These are phyloP conservation scores for Ogataea paraovalis DNA, from an alignment of 805 yeast genomes.

Conservation along the genomic window DNA sequence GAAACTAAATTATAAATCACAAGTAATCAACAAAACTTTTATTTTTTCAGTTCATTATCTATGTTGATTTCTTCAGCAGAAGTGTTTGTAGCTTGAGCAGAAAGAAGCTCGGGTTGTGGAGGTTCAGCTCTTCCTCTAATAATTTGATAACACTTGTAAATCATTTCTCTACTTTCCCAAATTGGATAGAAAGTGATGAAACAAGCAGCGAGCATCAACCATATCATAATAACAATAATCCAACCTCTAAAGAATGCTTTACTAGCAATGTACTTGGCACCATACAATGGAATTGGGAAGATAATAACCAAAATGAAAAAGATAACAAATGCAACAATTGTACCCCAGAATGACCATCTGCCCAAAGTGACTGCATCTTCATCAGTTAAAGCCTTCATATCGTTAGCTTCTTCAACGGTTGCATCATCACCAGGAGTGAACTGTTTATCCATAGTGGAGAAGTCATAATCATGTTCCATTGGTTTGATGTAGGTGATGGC, in stretches of 20 bases:
- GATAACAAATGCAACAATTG: constrained; percentile 21
- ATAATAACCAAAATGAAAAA: constrained; percentile 26
- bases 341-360: constrained; percentile 24
- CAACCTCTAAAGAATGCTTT: constrained; percentile 32
- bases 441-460: constrained; percentile 22
- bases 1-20: neutral
- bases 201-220: constrained; percentile 30
- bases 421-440: constrained; percentile 34
- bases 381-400: constrained; percentile 20
- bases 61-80: constrained; percentile 8
- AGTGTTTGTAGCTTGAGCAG: constrained; percentile 14
- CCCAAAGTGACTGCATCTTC: constrained; percentile 17
- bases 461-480: constrained; percentile 26
- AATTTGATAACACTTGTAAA: constrained; percentile 12
- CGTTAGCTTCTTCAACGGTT: constrained; percentile 28
- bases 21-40: neutral
- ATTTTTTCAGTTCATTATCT: constrained; percentile 3
- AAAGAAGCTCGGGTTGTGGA: constrained; percentile 11
- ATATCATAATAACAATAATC: constrained; percentile 33
- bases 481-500: constrained; percentile 27
- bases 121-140: constrained; percentile 16
- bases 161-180: constrained; percentile 30
- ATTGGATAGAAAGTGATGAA: constrained; percentile 32
- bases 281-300: constrained; percentile 33
- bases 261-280: constrained; percentile 29